These are phyloP conservation scores for Elymus sibiricus DNA, from an alignment of 176 grass and related monocot genomes.

Conservation along the genomic window DNA sequence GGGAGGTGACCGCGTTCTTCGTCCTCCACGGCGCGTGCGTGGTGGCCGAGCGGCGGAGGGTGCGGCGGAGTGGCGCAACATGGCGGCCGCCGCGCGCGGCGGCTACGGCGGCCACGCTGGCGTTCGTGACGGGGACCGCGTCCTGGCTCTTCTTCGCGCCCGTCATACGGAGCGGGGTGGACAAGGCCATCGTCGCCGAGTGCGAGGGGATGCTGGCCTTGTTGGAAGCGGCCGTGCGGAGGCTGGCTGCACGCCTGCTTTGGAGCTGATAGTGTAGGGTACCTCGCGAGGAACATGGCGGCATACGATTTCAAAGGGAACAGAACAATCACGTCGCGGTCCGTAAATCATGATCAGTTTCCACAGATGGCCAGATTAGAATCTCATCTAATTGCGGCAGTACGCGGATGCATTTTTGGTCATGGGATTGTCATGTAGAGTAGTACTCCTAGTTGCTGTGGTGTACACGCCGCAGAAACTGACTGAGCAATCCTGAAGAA, in stretches of 20 bases:
- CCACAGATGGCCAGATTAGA: background rate
- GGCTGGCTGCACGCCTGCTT: background rate
- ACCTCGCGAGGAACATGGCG: no score
- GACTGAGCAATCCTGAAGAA: background rate
- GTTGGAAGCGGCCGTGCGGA: conserved; percentile 27
- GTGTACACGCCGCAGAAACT: background rate
- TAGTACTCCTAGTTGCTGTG: background rate
- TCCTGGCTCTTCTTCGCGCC: conserved; percentile 77
- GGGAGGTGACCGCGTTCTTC: conserved; percentile 61
- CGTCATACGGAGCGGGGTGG: conserved; percentile 42
- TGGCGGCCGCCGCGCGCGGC: conserved; percentile 26
- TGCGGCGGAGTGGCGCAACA: background rate
- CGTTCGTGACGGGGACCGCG: conserved; percentile 47
- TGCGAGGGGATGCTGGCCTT: conserved; percentile 33
- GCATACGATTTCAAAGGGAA: no score
- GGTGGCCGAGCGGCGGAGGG: conserved; percentile 36
- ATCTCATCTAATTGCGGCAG: background rate
- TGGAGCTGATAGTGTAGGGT: background rate
- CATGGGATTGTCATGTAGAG: background rate
- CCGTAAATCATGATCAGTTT: background rate
- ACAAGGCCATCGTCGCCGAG: conserved; percentile 56
- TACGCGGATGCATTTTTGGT: background rate
- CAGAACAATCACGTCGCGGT: no score
- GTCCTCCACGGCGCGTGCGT: conserved; percentile 50
- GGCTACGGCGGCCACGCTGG: conserved; percentile 52